Evolutionary conservation across 208 protist species (phyloP).

Genomic region (Paratrypanosoma confusum): DNA sequence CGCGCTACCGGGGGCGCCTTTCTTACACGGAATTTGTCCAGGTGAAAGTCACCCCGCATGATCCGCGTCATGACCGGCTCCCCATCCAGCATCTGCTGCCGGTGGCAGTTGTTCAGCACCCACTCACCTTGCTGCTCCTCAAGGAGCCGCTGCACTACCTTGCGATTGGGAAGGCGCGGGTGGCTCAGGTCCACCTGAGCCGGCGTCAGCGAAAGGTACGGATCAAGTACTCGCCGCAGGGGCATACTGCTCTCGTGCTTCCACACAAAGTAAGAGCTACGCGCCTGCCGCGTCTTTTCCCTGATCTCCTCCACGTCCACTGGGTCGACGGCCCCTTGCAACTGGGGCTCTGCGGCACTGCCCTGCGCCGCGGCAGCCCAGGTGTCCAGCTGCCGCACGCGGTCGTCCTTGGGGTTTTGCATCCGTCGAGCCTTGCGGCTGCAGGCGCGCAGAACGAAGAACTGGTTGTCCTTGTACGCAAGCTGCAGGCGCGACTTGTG

Average conservation of each 20-base stretch:
- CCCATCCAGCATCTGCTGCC: slow-evolving; percentile 49
- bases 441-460: no score
- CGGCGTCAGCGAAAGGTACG: slow-evolving; percentile 37
- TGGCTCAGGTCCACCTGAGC: slow-evolving; percentile 25
- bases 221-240: slow-evolving; percentile 38
- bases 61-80: slow-evolving; percentile 67
- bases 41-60: slow-evolving; percentile 71
- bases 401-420: no score
- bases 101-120: slow-evolving; percentile 55
- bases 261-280: no score
- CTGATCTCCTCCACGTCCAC: no score
- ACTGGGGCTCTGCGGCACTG: no score
- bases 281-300: no score
- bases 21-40: neutral
- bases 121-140: slow-evolving; percentile 23
- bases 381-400: no score
- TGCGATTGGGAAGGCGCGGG: slow-evolving; percentile 22
- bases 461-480: no score
- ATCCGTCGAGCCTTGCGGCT: no score
- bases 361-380: no score
- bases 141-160: slow-evolving; percentile 28
- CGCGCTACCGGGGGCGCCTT: neutral
- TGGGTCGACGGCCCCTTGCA: no score
- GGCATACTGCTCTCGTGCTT: slow-evolving; percentile 64
- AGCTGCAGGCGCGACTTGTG: no score